Conservation (phyloP, 2,329 filamentous ascomycete genomes). For the Claviceps sp. region DNA sequence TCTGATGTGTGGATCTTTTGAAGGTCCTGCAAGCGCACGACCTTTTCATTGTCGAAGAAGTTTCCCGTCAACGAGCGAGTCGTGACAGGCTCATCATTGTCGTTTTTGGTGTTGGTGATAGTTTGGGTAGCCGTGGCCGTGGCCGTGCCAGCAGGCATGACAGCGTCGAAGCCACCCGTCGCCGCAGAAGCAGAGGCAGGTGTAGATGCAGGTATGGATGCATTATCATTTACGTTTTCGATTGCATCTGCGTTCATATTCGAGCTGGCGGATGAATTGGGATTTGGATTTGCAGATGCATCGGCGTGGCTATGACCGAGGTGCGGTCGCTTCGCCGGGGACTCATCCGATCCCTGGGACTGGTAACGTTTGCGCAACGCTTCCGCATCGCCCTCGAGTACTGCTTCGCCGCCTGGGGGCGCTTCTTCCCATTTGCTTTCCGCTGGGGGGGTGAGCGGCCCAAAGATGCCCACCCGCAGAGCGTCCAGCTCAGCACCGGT, state of each 20-base stretch:
- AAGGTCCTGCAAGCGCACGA: constrained; percentile 14
- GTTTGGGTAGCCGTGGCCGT: not conserved
- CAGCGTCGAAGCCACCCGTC: constrained; percentile 11
- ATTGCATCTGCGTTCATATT: constrained; percentile 17
- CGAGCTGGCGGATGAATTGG: not conserved
- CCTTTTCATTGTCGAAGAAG: constrained; percentile 30
- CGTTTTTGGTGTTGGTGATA: not conserved
- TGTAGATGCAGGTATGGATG: constrained; percentile 5
- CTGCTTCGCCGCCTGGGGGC: constrained; percentile 23
- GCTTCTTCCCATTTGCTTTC: constrained; percentile 26
- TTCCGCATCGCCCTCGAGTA: constrained; percentile 25
- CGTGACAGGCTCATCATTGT: not conserved
- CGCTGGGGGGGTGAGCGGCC: constrained; percentile 35
- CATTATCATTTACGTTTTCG: constrained; percentile 17
- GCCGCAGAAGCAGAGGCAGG: constrained; percentile 17
- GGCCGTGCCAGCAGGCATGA: not conserved
- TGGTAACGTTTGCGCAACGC: constrained; percentile 38
- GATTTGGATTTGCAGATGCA: constrained; percentile 21
- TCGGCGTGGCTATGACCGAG: constrained; percentile 51
- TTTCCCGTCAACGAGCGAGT: not conserved
- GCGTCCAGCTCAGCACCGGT: constrained; percentile 30
- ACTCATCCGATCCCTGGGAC: constrained; percentile 35
- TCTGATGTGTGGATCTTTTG: not conserved
- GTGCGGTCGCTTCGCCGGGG: constrained; percentile 43
- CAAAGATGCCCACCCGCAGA: constrained; percentile 41